Conservation (phyloP, 1,284 basidiomycete species). For the Exobasidium rhododendri region DNA sequence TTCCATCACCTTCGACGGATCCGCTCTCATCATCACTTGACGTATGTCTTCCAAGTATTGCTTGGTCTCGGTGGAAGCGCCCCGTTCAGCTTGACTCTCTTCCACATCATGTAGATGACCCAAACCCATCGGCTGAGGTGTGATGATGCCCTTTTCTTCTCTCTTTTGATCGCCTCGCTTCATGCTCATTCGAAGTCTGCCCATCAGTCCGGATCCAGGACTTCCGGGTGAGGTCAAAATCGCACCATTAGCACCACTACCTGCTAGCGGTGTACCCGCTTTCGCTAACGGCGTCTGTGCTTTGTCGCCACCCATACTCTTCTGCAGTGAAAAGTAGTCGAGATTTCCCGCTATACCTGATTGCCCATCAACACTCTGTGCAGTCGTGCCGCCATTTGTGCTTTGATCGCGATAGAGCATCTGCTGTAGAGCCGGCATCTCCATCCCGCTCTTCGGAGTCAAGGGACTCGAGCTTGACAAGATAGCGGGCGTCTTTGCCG, state of each 20-base stretch:
- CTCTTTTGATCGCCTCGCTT: slow-evolving; percentile 19
- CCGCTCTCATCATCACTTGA: not conserved
- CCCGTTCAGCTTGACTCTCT: not conserved
- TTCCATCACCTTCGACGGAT: slow-evolving; percentile 56
- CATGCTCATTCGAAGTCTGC: slow-evolving; percentile 33
- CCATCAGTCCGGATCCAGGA: slow-evolving; percentile 27
- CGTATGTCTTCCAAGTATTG: not conserved
- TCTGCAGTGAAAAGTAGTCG: slow-evolving; percentile 34
- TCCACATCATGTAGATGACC: not conserved
- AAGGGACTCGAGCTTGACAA: slow-evolving; percentile 11
- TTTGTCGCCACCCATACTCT: not conserved
- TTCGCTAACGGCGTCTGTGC: not conserved
- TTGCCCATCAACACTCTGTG: not conserved
- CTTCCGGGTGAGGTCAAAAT: not conserved
- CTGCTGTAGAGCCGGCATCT: not conserved
- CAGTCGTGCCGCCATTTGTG: not conserved
- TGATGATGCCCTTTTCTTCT: slow-evolving; percentile 17
- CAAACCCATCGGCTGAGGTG: not conserved
- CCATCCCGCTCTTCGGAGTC: not conserved
- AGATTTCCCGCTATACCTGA: not conserved
- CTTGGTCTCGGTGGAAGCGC: not conserved
- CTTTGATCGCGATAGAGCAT: not conserved
- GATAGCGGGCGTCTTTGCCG: slow-evolving; percentile 35
- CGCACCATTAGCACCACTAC: not conserved
- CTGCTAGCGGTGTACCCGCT: not conserved